A percentile compares a stretch with the other conserved stretches of the same genome.
Evolutionary conservation across 176 grass and related monocot species (phyloP).

Genomic region (Rhipidocladum racemiflorum): DNA sequence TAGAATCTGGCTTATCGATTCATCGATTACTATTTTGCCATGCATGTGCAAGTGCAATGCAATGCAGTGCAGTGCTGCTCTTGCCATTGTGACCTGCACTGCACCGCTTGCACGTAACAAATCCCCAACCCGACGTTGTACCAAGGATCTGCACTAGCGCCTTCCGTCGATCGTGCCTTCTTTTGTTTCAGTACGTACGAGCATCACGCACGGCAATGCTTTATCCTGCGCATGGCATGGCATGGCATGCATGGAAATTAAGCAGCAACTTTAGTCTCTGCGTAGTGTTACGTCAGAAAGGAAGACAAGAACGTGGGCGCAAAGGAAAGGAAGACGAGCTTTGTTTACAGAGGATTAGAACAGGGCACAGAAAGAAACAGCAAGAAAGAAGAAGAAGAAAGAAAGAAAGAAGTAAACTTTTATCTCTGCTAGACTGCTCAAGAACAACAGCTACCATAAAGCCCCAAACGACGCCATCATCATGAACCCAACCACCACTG

Average conservation of each 20-base stretch:
- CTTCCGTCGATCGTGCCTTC: background rate
- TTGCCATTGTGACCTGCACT: too few species aligned
- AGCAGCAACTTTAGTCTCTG: background rate
- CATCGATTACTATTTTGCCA: too few species aligned
- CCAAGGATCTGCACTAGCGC: background rate
- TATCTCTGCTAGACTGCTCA: constrained; percentile 7
- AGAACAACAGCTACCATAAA: background rate
- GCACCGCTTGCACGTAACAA: background rate
- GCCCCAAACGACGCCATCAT: constrained; percentile 39
- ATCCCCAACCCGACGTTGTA: background rate
- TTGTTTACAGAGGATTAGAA: constrained; percentile 33
- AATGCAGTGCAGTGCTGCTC: too few species aligned
- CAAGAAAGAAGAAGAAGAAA: background rate
- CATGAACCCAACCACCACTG: background rate
- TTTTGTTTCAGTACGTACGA: background rate
- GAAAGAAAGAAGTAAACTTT: constrained; percentile 7
- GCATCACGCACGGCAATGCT: background rate
- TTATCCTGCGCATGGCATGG: background rate
- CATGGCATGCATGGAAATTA: background rate
- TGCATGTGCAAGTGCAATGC: too few species aligned
- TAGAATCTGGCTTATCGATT: too few species aligned
- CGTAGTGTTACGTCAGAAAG: background rate
- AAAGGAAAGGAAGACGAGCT: background rate
- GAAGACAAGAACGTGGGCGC: too few species aligned
- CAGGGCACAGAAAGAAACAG: background rate